phyloP scores from a whole-genome alignment of 352 stramenopile species.

The Hyaloperonospora brassicae region DNA sequence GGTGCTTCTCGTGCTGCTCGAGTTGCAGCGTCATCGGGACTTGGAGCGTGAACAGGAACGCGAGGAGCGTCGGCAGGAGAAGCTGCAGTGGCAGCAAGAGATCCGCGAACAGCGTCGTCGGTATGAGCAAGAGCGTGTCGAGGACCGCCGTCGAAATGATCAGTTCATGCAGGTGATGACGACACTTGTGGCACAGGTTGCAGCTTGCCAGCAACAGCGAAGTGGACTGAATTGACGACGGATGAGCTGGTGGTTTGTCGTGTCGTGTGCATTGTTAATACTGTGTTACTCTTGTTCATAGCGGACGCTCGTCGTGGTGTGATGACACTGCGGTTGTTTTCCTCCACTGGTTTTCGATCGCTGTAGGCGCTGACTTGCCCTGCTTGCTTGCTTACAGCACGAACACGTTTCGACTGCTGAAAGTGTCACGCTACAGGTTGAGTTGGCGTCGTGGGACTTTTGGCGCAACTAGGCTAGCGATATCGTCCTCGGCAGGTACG shows the following conservation, averaged over 20 bases:
- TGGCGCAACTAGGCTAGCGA: too few relatives aligned
- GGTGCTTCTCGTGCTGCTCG: constrained; percentile 25
- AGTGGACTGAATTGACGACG: constrained; percentile 16
- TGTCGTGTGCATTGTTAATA: not conserved
- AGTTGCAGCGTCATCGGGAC: constrained; percentile 27
- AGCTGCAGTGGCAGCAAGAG: constrained; percentile 23
- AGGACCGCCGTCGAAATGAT: constrained; percentile 27
- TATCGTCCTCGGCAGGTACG: too few relatives aligned
- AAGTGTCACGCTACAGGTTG: too few relatives aligned
- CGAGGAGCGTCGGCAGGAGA: constrained; percentile 23
- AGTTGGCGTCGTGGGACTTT: too few relatives aligned
- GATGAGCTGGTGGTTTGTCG: not conserved
- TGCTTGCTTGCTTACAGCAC: too few relatives aligned
- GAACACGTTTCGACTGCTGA: too few relatives aligned
- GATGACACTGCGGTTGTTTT: too few relatives aligned
- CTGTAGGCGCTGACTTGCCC: too few relatives aligned
- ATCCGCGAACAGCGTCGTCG: constrained; percentile 21
- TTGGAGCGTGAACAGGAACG: constrained; percentile 26
- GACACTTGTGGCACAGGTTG: constrained; percentile 24
- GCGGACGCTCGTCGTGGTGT: not conserved
- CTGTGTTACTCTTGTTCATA: not conserved
- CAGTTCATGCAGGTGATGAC: constrained; percentile 33
- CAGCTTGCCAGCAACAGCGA: constrained; percentile 21
- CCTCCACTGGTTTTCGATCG: too few relatives aligned
- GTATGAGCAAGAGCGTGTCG: constrained; percentile 23